Base-by-base conservation (phyloP, 495 filamentous ascomycete genomes). In the Lasiosphaeria hispida region DNA sequence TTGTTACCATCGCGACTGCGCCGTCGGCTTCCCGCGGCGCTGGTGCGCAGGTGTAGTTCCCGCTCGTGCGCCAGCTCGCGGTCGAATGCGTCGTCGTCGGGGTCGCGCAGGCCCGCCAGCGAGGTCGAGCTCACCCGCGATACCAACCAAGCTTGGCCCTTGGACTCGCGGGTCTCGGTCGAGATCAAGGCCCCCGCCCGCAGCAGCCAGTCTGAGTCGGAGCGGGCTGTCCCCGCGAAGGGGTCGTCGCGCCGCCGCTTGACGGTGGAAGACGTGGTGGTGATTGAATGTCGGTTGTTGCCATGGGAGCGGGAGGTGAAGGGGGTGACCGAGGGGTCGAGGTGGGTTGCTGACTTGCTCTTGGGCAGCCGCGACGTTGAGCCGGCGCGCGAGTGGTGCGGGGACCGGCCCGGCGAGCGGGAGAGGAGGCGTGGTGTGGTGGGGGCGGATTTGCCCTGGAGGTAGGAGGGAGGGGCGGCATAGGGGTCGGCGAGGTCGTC, bases 141-240 rank as follows among this genome's bases (percentile, higher is more conserved):
- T 5, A 80, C 78, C 3, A 94, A 81, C 90, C 90, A 94, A 41
- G 82, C 77, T 68, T 91, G 88, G 10, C 90, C 90, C 67, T 91
- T 92, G 63, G 83, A 83, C 60, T 92, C 89, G 56, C 89, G 78
- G 2, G 87, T 78, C 44, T 85, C 84, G 4, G 82, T 80, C n/a
- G 86, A 83, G 10, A 92, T 83, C 18, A 85, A 70, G 9, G 87
- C 85, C 1, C 88, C 90, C 2, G 87, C 83, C 48, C 87, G 85
- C 14, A 88, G 78, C 57, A 94, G 78, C 88, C 89, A 92, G 73
- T 90, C 87, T 17, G 80, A 78, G 53, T 88, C 82, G 37, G 65
- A 68, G 58, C 74, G 65, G 60, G 66, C 60, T 56, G 63, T 55
- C 43, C 63, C 55, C 43, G 33, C 39, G 41, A 44, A 14, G 7